Percentiles rank a stretch among this genome's conserved stretches.
phyloP scores from a whole-genome alignment of 129 eudicot genomes.

The Artemisia annua region DNA sequence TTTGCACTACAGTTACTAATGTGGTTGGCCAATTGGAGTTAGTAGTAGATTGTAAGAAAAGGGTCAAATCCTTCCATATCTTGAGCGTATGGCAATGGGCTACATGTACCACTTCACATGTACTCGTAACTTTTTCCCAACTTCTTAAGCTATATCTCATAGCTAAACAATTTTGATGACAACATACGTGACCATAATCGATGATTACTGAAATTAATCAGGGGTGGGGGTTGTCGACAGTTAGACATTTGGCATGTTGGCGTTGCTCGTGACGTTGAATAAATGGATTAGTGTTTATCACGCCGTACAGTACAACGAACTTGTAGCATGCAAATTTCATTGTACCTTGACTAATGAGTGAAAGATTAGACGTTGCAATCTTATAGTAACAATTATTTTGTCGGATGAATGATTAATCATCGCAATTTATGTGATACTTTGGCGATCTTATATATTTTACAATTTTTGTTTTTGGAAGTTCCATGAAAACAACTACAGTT shows the following conservation, averaged over 20 bases:
- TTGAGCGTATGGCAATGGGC: conserved; percentile 19
- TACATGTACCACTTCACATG: neutral
- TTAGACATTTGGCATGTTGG: neutral
- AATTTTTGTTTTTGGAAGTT: too few relatives aligned
- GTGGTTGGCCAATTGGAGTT: neutral
- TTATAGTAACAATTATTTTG: neutral
- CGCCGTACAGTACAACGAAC: too few relatives aligned
- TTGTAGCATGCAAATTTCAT: too few relatives aligned
- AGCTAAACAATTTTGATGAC: too few relatives aligned
- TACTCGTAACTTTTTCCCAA: neutral
- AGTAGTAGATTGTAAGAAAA: conserved; percentile 31
- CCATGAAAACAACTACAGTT: too few relatives aligned
- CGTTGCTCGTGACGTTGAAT: neutral
- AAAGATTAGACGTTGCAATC: neutral
- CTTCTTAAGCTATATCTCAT: neutral
- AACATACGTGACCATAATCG: neutral
- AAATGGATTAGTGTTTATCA: neutral
- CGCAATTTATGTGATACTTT: too few relatives aligned
- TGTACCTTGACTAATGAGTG: too few relatives aligned
- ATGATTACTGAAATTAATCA: neutral
- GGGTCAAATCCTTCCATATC: neutral
- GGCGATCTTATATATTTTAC: too few relatives aligned
- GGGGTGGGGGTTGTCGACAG: too few relatives aligned
- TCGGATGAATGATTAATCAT: too few relatives aligned
- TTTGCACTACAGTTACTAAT: conserved; percentile 5